Percentiles rank a stretch among this genome's conserved stretches.
These are phyloP conservation scores for Pythium myriotylum DNA, from an alignment of 352 stramenopile genomes.

Conservation along the genomic window DNA sequence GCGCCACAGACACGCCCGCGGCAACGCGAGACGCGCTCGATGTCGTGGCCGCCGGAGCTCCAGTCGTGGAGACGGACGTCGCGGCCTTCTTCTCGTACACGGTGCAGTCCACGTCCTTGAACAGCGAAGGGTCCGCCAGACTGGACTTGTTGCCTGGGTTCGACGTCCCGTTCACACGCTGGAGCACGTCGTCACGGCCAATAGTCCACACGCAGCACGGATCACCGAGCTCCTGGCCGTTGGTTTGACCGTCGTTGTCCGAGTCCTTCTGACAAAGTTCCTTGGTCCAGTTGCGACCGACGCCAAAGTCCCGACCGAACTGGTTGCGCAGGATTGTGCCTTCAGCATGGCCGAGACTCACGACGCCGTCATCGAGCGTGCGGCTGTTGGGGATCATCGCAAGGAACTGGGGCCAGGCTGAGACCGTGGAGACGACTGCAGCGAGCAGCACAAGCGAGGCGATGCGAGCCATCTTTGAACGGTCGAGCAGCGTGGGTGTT, in stretches of 20 bases:
- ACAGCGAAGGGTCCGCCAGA: conserved; percentile 13
- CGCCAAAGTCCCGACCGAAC: conserved; percentile 37
- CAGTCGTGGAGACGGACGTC: neutral
- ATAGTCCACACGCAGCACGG: conserved; percentile 69
- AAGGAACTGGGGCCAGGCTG: too few species aligned
- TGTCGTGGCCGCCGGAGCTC: neutral
- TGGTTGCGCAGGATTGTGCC: conserved; percentile 22
- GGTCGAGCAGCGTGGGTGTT: too few species aligned
- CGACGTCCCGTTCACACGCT: conserved; percentile 12
- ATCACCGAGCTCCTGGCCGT: conserved; percentile 85
- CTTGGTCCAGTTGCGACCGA: conserved; percentile 32
- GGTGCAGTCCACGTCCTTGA: conserved; percentile 20
- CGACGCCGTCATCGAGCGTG: neutral
- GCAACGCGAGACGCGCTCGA: neutral
- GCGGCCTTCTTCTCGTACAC: conserved; percentile 1
- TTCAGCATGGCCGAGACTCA: conserved; percentile 14
- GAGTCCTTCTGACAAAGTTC: conserved; percentile 64
- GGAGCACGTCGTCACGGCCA: conserved; percentile 14
- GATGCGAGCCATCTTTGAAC: too few species aligned
- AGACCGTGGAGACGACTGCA: too few species aligned
- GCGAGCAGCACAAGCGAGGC: too few species aligned
- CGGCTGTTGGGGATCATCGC: too few species aligned
- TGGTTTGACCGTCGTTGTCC: conserved; percentile 81
- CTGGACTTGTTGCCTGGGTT: conserved; percentile 15
- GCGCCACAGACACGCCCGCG: neutral